These are phyloP conservation scores for Penicillium diatomitis DNA, from an alignment of 495 filamentous ascomycete species.

Conservation along the genomic window DNA sequence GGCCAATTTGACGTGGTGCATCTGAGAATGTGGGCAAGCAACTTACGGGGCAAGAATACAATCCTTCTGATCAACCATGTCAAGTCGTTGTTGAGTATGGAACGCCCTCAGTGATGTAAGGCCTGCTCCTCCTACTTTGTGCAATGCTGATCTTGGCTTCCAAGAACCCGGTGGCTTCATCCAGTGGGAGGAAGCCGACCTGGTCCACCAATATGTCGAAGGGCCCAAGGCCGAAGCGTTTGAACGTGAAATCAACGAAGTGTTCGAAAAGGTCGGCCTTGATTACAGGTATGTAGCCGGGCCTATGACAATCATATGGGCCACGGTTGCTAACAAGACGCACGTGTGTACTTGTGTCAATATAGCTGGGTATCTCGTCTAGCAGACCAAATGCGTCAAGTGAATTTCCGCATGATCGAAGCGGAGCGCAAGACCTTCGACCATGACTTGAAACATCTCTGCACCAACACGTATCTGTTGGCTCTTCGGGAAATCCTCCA, in stretches of 20 bases:
- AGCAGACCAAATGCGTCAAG: not conserved
- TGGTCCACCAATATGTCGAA: constrained; percentile 6
- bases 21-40: constrained; percentile 22
- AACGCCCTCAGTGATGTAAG: no score
- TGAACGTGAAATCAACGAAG: not conserved
- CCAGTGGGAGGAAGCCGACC: constrained; percentile 25
- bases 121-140: no score
- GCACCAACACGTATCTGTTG: constrained; percentile 8
- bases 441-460: constrained; percentile 1
- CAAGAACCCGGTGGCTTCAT: constrained; percentile 24
- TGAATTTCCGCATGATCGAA: constrained; percentile 1
- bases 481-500: constrained; percentile 5
- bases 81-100: constrained; percentile 12
- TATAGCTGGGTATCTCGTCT: constrained; percentile 6
- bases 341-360: not conserved
- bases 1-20: constrained; percentile 31
- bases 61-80: constrained; percentile 10
- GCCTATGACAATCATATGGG: not conserved
- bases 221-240: constrained; percentile 2
- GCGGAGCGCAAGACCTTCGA: not conserved
- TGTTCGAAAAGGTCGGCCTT: constrained; percentile 1
- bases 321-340: no score
- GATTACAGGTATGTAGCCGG: constrained; percentile 4
- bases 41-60: constrained; percentile 13
- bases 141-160: not conserved